Conservation (phyloP, 2,329 filamentous ascomycete species). For the Furcasterigmium sp. region DNA sequence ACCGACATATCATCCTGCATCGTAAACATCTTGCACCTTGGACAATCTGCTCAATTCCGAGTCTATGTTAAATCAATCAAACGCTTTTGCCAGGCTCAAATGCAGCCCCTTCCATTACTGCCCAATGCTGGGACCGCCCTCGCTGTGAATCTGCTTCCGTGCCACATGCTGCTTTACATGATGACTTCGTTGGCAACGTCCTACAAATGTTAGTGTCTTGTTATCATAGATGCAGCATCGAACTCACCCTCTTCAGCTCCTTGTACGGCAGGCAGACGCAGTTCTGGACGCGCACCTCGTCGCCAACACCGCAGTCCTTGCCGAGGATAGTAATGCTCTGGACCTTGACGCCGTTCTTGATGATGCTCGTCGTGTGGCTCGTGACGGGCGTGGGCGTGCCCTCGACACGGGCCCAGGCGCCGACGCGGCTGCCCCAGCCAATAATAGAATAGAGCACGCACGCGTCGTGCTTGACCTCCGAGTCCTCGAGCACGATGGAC, state of each 20-base stretch:
- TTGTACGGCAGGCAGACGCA: conserved; percentile 97
- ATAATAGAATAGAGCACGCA: conserved; percentile 95
- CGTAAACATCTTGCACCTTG: too few species aligned
- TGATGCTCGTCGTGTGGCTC: conserved; percentile 87
- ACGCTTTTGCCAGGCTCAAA: conserved; percentile 3
- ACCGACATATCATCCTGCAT: too few species aligned
- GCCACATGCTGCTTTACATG: conserved; percentile 64
- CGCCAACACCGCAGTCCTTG: conserved; percentile 90
- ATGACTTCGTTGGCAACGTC: conserved; percentile 86
- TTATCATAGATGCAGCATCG: neutral
- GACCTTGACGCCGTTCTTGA: conserved; percentile 98
- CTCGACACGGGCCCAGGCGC: conserved; percentile 97
- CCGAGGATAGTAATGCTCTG: conserved; percentile 97
- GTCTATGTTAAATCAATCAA: too few species aligned
- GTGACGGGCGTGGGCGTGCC: conserved; percentile 83
- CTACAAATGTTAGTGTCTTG: conserved; percentile 36
- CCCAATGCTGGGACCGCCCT: too few species aligned
- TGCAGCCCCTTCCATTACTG: neutral
- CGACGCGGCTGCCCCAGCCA: conserved; percentile 92
- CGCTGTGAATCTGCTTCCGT: too few species aligned
- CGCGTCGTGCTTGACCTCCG: conserved; percentile 93
- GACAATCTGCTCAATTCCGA: too few species aligned
- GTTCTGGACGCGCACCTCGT: conserved; percentile 95
- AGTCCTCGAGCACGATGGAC: conserved; percentile 89
- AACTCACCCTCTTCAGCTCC: conserved; percentile 87